These are phyloP conservation scores for Cucurbitaria berberidis DNA, from an alignment of 2,329 filamentous ascomycete genomes.

Conservation along the genomic window DNA sequence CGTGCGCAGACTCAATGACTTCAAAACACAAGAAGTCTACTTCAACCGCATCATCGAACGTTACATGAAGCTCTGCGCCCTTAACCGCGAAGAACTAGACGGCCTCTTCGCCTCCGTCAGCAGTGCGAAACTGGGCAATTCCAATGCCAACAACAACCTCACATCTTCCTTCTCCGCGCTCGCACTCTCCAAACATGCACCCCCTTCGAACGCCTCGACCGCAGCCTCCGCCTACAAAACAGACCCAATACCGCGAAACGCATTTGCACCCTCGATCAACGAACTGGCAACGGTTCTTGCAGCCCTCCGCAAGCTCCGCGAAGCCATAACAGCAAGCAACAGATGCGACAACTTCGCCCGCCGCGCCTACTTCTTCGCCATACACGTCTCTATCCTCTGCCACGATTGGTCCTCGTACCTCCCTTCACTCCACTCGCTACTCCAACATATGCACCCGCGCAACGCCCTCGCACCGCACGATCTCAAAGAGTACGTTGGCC, in stretches of 20 bases:
- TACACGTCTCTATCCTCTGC: conserved; percentile 80
- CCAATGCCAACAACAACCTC: conserved; percentile 12
- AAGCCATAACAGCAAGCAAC: conserved; percentile 81
- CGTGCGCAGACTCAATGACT: conserved; percentile 58
- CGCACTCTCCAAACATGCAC: conserved; percentile 28
- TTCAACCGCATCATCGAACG: conserved; percentile 86
- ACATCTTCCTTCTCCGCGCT: conserved; percentile 20
- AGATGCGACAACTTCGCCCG: conserved; percentile 81
- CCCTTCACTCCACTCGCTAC: conserved; percentile 80
- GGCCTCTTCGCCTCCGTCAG: conserved; percentile 73
- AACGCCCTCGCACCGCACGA: conserved; percentile 74
- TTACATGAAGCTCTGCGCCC: conserved; percentile 88
- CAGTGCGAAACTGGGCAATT: conserved; percentile 9
- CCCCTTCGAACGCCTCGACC: conserved; percentile 4
- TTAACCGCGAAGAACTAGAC: conserved; percentile 74
- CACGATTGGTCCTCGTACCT: conserved; percentile 88
- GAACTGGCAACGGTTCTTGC: conserved; percentile 77
- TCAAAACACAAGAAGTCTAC: conserved; percentile 81
- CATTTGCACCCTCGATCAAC: conserved; percentile 45
- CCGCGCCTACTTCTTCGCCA: conserved; percentile 90
- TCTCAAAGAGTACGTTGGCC: conserved; percentile 77
- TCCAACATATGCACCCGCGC: conserved; percentile 71
- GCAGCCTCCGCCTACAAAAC: conserved; percentile 9
- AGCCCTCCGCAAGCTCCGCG: conserved; percentile 88
- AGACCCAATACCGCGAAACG: conserved; percentile 31